These are phyloP conservation scores for Penicillium ochrochloron DNA, from an alignment of 495 filamentous ascomycete species.

Conservation along the genomic window DNA sequence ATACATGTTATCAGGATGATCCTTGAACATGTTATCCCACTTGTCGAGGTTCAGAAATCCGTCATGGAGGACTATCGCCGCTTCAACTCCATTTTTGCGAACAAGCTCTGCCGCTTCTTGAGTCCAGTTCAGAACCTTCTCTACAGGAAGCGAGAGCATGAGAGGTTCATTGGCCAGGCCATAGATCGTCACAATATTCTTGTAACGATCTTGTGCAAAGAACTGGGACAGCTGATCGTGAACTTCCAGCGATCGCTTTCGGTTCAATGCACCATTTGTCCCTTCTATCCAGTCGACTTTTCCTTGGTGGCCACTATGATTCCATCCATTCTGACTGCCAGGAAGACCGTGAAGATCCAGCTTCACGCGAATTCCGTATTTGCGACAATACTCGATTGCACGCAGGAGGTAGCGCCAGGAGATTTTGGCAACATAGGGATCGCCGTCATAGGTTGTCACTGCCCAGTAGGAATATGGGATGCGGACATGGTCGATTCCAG, in stretches of 20 bases:
- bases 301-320: constrained; percentile 79
- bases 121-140: constrained; percentile 73
- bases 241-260: constrained; percentile 76
- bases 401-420: constrained; percentile 94
- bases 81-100: constrained; percentile 68
- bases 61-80: constrained; percentile 76
- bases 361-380: constrained; percentile 91
- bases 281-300: constrained; percentile 79
- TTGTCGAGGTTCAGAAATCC: constrained; percentile 80
- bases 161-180: constrained; percentile 86
- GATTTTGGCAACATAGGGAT: constrained; percentile 85
- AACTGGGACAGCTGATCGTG: constrained; percentile 80
- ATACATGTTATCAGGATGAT: constrained; percentile 56
- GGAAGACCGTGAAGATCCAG: constrained; percentile 88
- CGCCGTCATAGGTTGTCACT: constrained; percentile 79
- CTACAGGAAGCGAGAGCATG: constrained; percentile 66
- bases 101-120: constrained; percentile 64
- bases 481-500: constrained; percentile 94
- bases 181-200: constrained; percentile 82
- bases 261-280: constrained; percentile 64
- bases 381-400: constrained; percentile 90
- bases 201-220: constrained; percentile 84
- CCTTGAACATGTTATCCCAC: constrained; percentile 74
- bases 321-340: constrained; percentile 90
- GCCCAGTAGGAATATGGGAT: constrained; percentile 98